Base-by-base conservation (phyloP, 2,329 filamentous ascomycete genomes). In the Westerdykella ornata region DNA sequence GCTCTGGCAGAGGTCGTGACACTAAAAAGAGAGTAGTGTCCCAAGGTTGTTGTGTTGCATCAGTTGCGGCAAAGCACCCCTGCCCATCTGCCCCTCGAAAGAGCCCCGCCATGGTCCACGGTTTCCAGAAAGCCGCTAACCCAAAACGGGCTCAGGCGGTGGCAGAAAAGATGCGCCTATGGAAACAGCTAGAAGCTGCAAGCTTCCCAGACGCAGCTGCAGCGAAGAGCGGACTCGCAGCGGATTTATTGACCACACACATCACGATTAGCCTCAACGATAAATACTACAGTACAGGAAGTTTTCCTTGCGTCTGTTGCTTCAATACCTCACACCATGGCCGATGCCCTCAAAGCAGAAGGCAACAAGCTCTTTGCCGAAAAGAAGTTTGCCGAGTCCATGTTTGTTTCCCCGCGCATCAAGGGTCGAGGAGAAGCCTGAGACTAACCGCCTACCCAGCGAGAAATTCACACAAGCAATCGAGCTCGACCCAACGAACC, bases 301-400 rank as follows among this genome's bases (percentile, higher is more conserved):
- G 30, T 13, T 33, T 15, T 17, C 30, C 14, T 33, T 33, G 31
- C 16, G 12, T 26, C 12, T 26, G 22, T 11, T 26, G 3, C 34
- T 26, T n/a, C 37, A 35, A 38, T 40, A 38, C 44, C 35, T 43
- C 22, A 15, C 17, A 71, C 30, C 49, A 83, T 82, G 80, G 79
- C 80, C 52, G 80, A 84, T 69, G 77, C 90, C 79, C 81, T 98
- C 61, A 98, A 98, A 77, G 88, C 89, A 62, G 84, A 92, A 67
- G 92, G 90, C 75, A 98, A 98, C 77, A 94, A 94, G 76, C 89
- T 94, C 70, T 98, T 98, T 70, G 84, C 88, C 53, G 88, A 87
- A 49, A 97, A 97, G 78, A 88, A 97, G 71, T 98, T 95, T 68
- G 78, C 88, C 61, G 88, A 90, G 68, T 92, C 92, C 63, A 81